Percentiles rank a stretch among this genome's conserved stretches.
Evolutionary conservation across 2,329 filamentous ascomycete genomes (phyloP).

Genomic region (Fusarium redolens): DNA sequence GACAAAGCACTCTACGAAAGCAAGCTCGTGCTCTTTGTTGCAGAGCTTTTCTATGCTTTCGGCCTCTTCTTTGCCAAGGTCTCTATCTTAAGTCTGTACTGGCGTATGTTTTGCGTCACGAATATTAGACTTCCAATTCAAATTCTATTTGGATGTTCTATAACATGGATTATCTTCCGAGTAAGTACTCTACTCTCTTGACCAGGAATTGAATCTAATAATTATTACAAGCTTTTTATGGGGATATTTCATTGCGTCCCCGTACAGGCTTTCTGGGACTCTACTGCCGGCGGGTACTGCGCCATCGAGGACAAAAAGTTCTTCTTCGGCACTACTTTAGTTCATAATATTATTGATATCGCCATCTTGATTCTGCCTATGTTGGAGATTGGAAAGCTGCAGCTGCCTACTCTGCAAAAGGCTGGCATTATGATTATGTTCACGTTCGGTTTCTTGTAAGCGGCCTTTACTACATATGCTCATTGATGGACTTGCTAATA

Average conservation of each 20-base stretch:
- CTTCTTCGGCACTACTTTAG: conserved; percentile 48
- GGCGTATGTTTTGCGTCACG: conserved; percentile 45
- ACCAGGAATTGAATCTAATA: not conserved
- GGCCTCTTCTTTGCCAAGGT: conserved; percentile 45
- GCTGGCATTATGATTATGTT: conserved; percentile 46
- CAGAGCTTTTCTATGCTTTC: conserved; percentile 45
- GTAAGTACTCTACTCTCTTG: not conserved
- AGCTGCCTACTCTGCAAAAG: conserved; percentile 44
- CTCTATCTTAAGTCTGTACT: conserved; percentile 47
- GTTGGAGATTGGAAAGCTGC: conserved; percentile 46
- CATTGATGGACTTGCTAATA: not conserved
- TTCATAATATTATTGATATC: conserved; percentile 48
- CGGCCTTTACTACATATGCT: not conserved
- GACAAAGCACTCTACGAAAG: not conserved
- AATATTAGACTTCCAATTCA: conserved; percentile 42
- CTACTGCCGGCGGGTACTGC: conserved; percentile 2
- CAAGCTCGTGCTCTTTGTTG: conserved; percentile 32
- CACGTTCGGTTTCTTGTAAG: conserved; percentile 47
- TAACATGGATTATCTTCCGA: conserved; percentile 45
- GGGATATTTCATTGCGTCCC: conserved; percentile 37
- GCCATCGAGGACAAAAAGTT: conserved; percentile 45
- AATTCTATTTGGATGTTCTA: conserved; percentile 38
- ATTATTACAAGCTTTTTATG: conserved; percentile 21
- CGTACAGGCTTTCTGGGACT: conserved; percentile 34
- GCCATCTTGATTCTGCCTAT: conserved; percentile 46